phyloP scores from a whole-genome alignment of 495 filamentous ascomycete genomes.

The Annulohypoxylon stygium region DNA sequence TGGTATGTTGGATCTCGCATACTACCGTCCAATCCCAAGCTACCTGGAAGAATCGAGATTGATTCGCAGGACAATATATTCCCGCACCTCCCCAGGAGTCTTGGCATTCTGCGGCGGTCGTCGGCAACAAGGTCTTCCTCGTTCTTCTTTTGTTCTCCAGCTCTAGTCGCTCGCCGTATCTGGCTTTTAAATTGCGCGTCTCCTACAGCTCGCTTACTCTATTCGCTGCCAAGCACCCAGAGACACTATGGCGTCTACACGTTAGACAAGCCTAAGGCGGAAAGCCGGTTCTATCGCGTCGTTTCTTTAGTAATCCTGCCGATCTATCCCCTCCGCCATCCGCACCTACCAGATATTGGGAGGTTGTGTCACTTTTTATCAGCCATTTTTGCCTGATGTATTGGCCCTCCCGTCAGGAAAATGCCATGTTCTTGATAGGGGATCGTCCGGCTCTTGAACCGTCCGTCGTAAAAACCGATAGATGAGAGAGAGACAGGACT shows the following conservation, averaged over 20 bases:
- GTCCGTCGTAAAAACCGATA: constrained; percentile 16
- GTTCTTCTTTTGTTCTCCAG: constrained; percentile 24
- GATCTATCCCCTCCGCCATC: constrained; percentile 33
- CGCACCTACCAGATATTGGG: constrained; percentile 26
- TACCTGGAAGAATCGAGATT: constrained; percentile 40
- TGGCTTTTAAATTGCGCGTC: constrained; percentile 43
- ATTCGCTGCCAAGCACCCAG: constrained; percentile 33
- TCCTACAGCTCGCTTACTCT: constrained; percentile 43
- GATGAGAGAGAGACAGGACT: constrained; percentile 11
- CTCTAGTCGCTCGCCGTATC: constrained; percentile 23
- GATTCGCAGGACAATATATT: constrained; percentile 46
- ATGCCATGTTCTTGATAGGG: constrained; percentile 28
- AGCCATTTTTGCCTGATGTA: constrained; percentile 35
- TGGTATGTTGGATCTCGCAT: constrained; percentile 14
- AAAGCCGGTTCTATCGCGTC: constrained; percentile 38
- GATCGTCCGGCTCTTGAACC: constrained; percentile 17
- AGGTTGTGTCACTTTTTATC: constrained; percentile 18
- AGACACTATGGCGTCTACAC: constrained; percentile 24
- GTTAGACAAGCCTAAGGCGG: constrained; percentile 25
- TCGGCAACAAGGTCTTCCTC: constrained; percentile 41
- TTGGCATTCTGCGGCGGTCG: constrained; percentile 39
- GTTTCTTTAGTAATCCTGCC: constrained; percentile 47
- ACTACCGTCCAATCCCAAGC: constrained; percentile 35
- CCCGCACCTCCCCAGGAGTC: constrained; percentile 40
- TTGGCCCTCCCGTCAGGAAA: constrained; percentile 12